A percentile compares a stretch with the other conserved stretches of the same genome.
Evolutionary conservation across 139 green algal species (phyloP).

Genomic region (Tetraselmis striata): DNA sequence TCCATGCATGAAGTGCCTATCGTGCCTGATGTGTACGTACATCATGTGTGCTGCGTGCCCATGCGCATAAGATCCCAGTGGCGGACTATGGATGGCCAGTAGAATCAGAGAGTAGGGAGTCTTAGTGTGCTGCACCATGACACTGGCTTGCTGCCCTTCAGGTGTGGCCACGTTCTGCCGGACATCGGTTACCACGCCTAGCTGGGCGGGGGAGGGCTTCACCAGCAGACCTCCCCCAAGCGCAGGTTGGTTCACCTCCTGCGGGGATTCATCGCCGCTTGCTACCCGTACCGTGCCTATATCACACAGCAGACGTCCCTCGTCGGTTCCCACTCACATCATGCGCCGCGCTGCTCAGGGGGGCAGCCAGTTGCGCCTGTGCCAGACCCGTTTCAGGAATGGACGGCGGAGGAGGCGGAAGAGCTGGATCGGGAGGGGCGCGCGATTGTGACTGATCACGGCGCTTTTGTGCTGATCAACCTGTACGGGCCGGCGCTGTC

Average conservation of each 20-base stretch:
- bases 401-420: conserved; percentile 18
- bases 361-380: background rate
- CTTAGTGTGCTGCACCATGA: too few species aligned
- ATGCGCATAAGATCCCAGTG: too few species aligned
- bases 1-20: too few species aligned
- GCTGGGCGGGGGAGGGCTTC: background rate
- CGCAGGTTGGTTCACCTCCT: background rate
- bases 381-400: background rate
- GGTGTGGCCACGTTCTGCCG: conserved; percentile 51
- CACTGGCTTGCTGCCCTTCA: background rate
- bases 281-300: too few species aligned
- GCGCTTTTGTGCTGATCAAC: conserved; percentile 53
- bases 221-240: background rate
- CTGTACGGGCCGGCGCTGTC: conserved; percentile 44
- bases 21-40: background rate
- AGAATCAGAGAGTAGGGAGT: too few species aligned
- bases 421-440: conserved; percentile 49
- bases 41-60: too few species aligned
- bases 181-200: background rate
- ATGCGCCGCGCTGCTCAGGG: background rate
- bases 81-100: too few species aligned
- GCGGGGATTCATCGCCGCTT: conserved; percentile 1
- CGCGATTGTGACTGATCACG: conserved; percentile 49
- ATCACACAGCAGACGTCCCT: conserved; percentile 5
- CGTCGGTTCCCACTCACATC: background rate